Evolutionary conservation across 106 monocot species (phyloP).

Genomic region (Allium fistulosum): DNA sequence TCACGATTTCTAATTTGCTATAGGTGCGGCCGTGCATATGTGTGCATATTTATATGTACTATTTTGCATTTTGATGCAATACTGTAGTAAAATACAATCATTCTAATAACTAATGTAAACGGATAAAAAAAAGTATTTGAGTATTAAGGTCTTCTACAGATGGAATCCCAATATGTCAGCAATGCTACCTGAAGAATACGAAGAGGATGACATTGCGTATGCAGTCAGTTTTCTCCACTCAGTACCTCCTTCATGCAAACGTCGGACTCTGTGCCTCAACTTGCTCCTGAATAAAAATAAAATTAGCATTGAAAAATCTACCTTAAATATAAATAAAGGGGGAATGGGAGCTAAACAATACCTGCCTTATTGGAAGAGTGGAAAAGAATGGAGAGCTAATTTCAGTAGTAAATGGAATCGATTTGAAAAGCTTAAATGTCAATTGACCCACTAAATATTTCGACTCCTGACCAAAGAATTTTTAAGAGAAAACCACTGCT

Average conservation of each 20-base stretch:
- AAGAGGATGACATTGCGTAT: slow-evolving; percentile 9
- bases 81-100: too few relatives aligned
- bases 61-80: too few relatives aligned
- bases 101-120: too few relatives aligned
- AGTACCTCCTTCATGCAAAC: slow-evolving; percentile 9
- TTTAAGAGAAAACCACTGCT: slow-evolving; percentile 9
- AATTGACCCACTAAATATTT: slow-evolving; percentile 35
- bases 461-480: slow-evolving; percentile 33
- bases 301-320: slow-evolving; percentile 12
- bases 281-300: slow-evolving; percentile 20
- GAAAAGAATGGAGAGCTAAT: slow-evolving; percentile 28
- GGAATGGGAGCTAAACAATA: slow-evolving; percentile 41
- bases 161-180: slow-evolving; percentile 22
- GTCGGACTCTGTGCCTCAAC: slow-evolving; percentile 12
- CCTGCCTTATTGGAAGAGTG: slow-evolving; percentile 17
- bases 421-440: slow-evolving; percentile 25
- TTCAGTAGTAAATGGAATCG: slow-evolving; percentile 37
- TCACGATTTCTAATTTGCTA: too few relatives aligned
- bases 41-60: too few relatives aligned
- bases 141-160: slow-evolving; percentile 6
- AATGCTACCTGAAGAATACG: slow-evolving; percentile 10
- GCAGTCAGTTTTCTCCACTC: slow-evolving; percentile 25
- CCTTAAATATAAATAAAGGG: background rate
- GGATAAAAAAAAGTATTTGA: too few relatives aligned
- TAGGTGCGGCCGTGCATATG: too few relatives aligned